phyloP scores from a whole-genome alignment of 768 basidiomycete species.

The Calocera viscosa region DNA sequence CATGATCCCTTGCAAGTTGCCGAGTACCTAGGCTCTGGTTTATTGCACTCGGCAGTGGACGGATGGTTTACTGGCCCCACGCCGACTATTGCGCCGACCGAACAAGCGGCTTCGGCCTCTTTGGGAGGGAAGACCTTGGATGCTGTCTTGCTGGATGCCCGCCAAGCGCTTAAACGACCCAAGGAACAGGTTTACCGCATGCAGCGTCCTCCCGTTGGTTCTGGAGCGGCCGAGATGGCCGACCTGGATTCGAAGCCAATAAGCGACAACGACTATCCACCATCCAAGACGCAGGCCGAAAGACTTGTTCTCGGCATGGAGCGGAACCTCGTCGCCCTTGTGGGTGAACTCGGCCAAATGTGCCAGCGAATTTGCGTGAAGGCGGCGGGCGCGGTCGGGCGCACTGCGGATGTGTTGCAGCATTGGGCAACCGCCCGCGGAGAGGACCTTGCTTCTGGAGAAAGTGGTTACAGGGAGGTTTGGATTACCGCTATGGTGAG shows the following conservation, averaged over 20 bases:
- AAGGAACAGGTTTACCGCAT: conserved; percentile 15
- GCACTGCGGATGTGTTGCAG: not conserved
- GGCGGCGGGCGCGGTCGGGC: conserved; percentile 50
- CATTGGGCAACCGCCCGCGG: not conserved
- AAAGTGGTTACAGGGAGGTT: not conserved
- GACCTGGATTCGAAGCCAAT: not conserved
- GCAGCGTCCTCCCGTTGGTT: not conserved
- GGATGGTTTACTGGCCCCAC: conserved; percentile 61
- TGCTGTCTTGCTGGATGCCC: conserved; percentile 38
- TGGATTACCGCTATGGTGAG: not conserved
- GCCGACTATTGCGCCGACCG: conserved; percentile 29
- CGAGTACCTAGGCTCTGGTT: conserved; percentile 60
- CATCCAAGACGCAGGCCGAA: not conserved
- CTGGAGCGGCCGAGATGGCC: not conserved
- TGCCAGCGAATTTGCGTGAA: conserved; percentile 51
- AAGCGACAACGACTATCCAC: not conserved
- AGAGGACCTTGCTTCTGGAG: not conserved
- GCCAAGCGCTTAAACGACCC: conserved; percentile 37
- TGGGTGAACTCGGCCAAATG: conserved; percentile 46
- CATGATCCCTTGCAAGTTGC: conserved; percentile 73
- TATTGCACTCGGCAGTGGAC: conserved; percentile 57
- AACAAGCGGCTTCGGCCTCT: conserved; percentile 39
- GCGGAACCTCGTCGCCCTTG: conserved; percentile 54
- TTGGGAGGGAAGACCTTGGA: conserved; percentile 27
- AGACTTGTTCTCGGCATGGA: conserved; percentile 32